Evolutionary conservation across 163 green algal genomes (phyloP), one percentile per base, ranked within the genome.

Genomic region (Dunaliella salina): DNA sequence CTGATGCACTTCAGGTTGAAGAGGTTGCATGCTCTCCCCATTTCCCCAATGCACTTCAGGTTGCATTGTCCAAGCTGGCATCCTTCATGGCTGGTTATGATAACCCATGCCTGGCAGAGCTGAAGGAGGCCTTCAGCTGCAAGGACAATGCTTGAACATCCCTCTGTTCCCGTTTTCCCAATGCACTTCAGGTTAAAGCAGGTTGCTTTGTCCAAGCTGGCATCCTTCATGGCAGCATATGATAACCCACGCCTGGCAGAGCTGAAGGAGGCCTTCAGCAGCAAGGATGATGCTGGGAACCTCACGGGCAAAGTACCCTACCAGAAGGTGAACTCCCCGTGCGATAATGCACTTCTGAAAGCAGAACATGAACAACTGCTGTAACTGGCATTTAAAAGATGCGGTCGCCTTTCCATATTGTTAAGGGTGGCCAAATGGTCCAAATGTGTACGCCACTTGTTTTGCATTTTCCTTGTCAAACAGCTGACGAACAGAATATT

Each of bases 171-270:
- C n/a, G n/a, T n/a, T n/a, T n/a, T 8, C 40, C 8, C 40, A 50
- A 50, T 8, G 40, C 40, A 50, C 72, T 85, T 79, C 85, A 88
- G 67, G 85, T 72, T 92, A 0, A 96, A 96, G 85, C 94, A 95
- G 89, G 88, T 93, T 33, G 90, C 89, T 0, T 84, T 94, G 81
- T 67, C 40, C n/a, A 84, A 87, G 87, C 33, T 91, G 18, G 87
- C 75, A 3, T 80, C 67, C 75, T 83, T 85, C 78, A 84, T 86
- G 33, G 81, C 81, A n/a, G 75, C 75, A 18, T 59, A 78, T 32
- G 81, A 86, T 29, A 15, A 35, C 18, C 80, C 82, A 86, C 85
- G 85, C 29, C 80, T 87, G 57, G 84, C 86, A 29, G 57, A 83
- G 29, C 84, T 88, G 83, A 45, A 33, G 1, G 82, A 78, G 59